phyloP scores from a whole-genome alignment of 306 rosid genomes.

The Erythrophleum fordii region DNA sequence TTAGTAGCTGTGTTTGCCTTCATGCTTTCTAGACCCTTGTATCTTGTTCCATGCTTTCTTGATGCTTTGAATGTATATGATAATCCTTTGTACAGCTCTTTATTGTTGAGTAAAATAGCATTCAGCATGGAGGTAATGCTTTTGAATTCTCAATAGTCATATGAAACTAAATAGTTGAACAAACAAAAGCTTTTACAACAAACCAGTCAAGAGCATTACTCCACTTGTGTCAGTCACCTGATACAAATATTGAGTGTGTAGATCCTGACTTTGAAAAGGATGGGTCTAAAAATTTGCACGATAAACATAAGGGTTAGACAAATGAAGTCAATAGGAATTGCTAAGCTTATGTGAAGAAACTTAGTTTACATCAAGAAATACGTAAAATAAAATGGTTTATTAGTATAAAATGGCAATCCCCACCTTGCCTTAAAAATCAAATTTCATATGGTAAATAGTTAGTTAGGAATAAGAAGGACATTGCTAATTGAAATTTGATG shows the following conservation, averaged over 20 bases:
- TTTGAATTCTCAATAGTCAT: slow-evolving; percentile 10
- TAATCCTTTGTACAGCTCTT: no score
- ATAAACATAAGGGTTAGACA: slow-evolving; percentile 28
- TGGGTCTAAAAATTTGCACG: slow-evolving; percentile 63
- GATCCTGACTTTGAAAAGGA: slow-evolving; percentile 89
- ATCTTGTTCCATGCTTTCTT: no score
- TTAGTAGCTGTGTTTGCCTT: no score
- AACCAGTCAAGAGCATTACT: slow-evolving; percentile 16
- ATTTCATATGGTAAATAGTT: neutral
- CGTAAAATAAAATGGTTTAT: neutral
- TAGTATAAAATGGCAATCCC: neutral
- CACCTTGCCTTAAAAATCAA: neutral
- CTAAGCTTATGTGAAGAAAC: slow-evolving; percentile 6
- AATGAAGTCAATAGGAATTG: slow-evolving; percentile 17
- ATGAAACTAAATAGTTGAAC: slow-evolving; percentile 18
- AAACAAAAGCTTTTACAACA: slow-evolving; percentile 24
- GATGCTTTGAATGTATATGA: no score
- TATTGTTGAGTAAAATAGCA: no score
- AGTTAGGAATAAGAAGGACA: neutral
- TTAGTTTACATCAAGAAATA: neutral
- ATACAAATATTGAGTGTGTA: slow-evolving; percentile 81
- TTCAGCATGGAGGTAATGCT: slow-evolving; percentile 15
- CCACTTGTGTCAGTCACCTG: slow-evolving; percentile 63
- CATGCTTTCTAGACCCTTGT: no score
- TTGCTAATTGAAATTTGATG: slow-evolving; percentile 11